Evolutionary conservation across 2,329 filamentous ascomycete genomes (phyloP), one percentile per base, ranked within the genome.

Genomic region (Trichocomaceae sp.): DNA sequence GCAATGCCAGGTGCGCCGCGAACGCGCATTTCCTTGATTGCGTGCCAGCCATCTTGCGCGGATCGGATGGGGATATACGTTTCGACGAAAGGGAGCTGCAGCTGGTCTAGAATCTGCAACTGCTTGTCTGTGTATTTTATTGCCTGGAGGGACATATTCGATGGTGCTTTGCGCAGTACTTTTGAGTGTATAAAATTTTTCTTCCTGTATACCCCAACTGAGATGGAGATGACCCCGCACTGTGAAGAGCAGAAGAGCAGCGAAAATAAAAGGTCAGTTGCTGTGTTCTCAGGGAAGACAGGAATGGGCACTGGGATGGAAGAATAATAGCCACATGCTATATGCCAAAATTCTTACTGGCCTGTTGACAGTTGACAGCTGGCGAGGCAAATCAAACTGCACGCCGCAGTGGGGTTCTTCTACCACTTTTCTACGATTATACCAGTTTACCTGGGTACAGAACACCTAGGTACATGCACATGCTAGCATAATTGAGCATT

Each of bases 1-100:
- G 93, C 93, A 69, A 99, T 99, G 46, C 93, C 93, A 0, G 93
- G 93, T 5, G 93, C 93, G 41, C 89, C 87, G 51, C 83, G 78
- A 15, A 78, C 76, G 60, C 81, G 79, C 83, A 86, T 86, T 49
- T 82, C 77, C 63, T 81, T 83, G 66, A 86, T 85, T 5, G 82
- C 82, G 66, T 83, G 78, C 82, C 82, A 85, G 55, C 79, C 83
- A 71, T 84, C 82, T 63, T 81, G 75, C 49, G 77, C 75, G 35
- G 75, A 77, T 54, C 69, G 69, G 58, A 85, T 74, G 47, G 76
- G 64, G 49, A 82, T 76, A 63, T 82, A 85, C 56, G 77, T 72
- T 60, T 81, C 77, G 52, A 79, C 72, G 62, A 84, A 81, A 6
- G 83, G 83, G 22, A 86, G 69, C 62, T 80, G 77, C 45, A 85